Evolutionary conservation across 306 rosid genomes (phyloP).

Genomic region (Cicer chorassanicum): DNA sequence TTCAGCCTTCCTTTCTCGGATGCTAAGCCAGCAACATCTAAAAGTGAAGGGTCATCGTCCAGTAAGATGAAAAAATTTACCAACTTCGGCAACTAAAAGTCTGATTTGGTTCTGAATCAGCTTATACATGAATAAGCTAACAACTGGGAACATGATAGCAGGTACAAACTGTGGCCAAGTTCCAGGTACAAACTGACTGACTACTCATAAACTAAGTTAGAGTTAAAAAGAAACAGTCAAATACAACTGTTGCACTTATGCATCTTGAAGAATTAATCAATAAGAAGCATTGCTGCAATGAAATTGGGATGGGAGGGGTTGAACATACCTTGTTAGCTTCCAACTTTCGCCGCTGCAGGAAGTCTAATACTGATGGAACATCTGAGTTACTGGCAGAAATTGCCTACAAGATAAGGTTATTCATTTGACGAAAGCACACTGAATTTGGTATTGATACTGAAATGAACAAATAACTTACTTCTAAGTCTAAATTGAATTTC

Average conservation of each 20-base stretch:
- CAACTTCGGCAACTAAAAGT: slow-evolving; percentile 23
- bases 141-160: slow-evolving; percentile 15
- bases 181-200: slow-evolving; percentile 38
- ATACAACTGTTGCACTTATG: slow-evolving; percentile 33
- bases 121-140: slow-evolving; percentile 27
- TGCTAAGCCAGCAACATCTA: slow-evolving; percentile 31
- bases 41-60: slow-evolving; percentile 17
- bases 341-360: slow-evolving; percentile 91
- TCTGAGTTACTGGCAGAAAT: slow-evolving; percentile 97
- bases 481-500: slow-evolving; percentile 89
- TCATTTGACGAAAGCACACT: slow-evolving; percentile 37
- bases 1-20: slow-evolving; percentile 20
- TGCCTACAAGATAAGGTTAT: slow-evolving; percentile 60
- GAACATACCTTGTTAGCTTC: slow-evolving; percentile 75
- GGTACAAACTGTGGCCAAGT: slow-evolving; percentile 2
- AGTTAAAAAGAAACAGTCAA: slow-evolving; percentile 36
- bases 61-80: slow-evolving; percentile 17
- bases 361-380: slow-evolving; percentile 87
- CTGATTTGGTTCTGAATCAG: slow-evolving; percentile 32
- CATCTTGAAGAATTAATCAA: slow-evolving; percentile 38
- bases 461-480: slow-evolving; percentile 59
- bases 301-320: slow-evolving; percentile 15
- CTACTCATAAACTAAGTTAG: slow-evolving; percentile 16
- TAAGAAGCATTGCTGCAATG: slow-evolving; percentile 23
- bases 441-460: slow-evolving; percentile 23